phyloP scores from a whole-genome alignment of 1,284 basidiomycete genomes.

The Marasmius sp. region DNA sequence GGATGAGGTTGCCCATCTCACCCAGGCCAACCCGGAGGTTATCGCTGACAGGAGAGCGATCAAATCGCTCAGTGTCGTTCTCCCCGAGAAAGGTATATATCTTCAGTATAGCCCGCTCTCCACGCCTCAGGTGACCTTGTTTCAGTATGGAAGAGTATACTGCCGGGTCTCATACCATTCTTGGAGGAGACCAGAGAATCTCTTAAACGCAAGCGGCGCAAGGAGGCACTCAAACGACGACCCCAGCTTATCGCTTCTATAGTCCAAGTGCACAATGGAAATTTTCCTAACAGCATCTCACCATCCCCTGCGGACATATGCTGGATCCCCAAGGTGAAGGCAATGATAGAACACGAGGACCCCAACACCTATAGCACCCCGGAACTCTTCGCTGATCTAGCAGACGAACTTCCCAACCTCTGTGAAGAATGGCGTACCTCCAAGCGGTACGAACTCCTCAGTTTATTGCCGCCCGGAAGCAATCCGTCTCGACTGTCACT shows the following conservation, averaged over 20 bases:
- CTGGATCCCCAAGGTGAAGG: conserved; percentile 11
- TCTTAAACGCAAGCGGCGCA: conserved; percentile 15
- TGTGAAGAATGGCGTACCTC: conserved; percentile 16
- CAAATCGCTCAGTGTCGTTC: background rate
- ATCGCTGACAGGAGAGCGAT: background rate
- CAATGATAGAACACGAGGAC: conserved; percentile 14
- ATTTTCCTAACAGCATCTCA: conserved; percentile 9
- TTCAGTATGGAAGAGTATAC: conserved; percentile 14
- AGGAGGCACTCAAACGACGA: conserved; percentile 15
- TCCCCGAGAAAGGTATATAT: background rate
- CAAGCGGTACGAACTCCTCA: conserved; percentile 10
- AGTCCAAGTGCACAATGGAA: conserved; percentile 6
- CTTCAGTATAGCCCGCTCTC: background rate
- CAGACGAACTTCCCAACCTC: conserved; percentile 11
- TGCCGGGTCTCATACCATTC: conserved; percentile 9
- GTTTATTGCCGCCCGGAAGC: conserved; percentile 2
- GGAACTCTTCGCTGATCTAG: conserved; percentile 11
- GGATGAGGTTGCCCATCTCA: background rate
- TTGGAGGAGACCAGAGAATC: conserved; percentile 13
- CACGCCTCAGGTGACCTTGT: background rate
- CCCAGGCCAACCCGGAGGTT: background rate
- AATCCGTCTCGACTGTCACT: conserved; percentile 15
- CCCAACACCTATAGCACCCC: conserved; percentile 13
- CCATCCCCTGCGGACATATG: conserved; percentile 16
- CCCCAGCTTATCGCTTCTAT: conserved; percentile 11